Percentiles rank a stretch among this genome's conserved stretches.
phyloP scores from a whole-genome alignment of 1,284 basidiomycete genomes.

The Anthracocystis panici-leucophaei region DNA sequence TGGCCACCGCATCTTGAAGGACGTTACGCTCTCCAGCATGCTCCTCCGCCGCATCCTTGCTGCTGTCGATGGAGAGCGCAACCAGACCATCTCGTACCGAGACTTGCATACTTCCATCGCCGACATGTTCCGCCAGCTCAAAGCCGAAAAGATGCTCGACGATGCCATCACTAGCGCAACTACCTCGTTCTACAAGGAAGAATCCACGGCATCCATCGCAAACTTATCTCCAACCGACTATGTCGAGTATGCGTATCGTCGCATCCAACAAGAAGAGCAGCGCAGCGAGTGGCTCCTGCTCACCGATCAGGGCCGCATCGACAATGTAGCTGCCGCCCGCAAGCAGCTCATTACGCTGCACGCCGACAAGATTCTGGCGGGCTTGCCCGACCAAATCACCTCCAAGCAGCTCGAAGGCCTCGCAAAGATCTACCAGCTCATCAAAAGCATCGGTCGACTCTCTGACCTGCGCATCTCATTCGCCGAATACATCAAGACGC shows the following conservation, averaged over 20 bases:
- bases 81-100: constrained; percentile 27
- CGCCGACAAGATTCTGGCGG: constrained; percentile 40
- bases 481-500: constrained; percentile 46
- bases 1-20: constrained; percentile 50
- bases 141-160: constrained; percentile 44
- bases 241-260: constrained; percentile 45
- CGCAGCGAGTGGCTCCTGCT: constrained; percentile 50
- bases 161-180: constrained; percentile 38
- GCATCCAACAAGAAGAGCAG: constrained; percentile 46
- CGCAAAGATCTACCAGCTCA: constrained; percentile 39
- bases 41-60: constrained; percentile 30
- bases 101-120: constrained; percentile 44
- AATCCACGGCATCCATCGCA: constrained; percentile 31
- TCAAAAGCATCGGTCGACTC: constrained; percentile 43
- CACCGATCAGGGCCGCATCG: constrained; percentile 21
- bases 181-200: constrained; percentile 41
- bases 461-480: constrained; percentile 50
- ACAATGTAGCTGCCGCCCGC: constrained; percentile 38
- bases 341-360: constrained; percentile 48
- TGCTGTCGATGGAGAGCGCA: constrained; percentile 44
- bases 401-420: constrained; percentile 33
- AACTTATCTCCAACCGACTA: constrained; percentile 33
- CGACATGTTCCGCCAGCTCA: constrained; percentile 52
- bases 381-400: constrained; percentile 50
- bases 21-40: constrained; percentile 30